Evolutionary conservation across 805 yeast genomes (phyloP), one percentile per base, ranked within the genome.

Genomic region (Wickerhamiella cacticola): DNA sequence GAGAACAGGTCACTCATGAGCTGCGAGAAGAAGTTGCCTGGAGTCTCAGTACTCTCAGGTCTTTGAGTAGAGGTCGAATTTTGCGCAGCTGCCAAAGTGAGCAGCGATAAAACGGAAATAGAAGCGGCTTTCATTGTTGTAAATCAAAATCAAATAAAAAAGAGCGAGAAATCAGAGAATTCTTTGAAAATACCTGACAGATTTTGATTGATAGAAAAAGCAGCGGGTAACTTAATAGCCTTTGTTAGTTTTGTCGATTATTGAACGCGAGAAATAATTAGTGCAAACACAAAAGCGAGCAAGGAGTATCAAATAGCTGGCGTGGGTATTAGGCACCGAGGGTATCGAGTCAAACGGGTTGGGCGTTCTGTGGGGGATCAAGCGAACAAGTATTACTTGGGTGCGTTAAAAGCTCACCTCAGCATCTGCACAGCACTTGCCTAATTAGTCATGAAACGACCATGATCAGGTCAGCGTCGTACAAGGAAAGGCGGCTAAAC

Each of bases 91-190:
- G 38, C 40, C 28, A 35, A 15, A 22, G 47, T 9, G 28, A 38
- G 19, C 35, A 44, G 13, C 25, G 46, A 35, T 19, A 34, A 25
- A 25, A 28, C 29, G 25, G 29, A 31, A 28, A 44, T 18, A 16
- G 24, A 21, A 16, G 36, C 28, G 38, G 38, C 16, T 21, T 41
- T 41, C 45, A 41, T 41, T 6, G 16, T 18, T 28, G 28, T 3
- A 15, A 13, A 10, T 28, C 28, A 22, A 22, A 41, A 19, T 18
- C 36, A 18, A 41, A 41, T 10, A 41, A 26, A n/a, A 43, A 35
- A 44, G 47, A 35, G 47, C 47, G 47, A 19, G 47, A 33, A 33
- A 44, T 35, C 47, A 44, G 39, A 22, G 26, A 34, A 16, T 21
- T 39, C 24, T 36, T 36, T 36, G 24, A 22, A 22, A 23, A 23